Percentiles rank a stretch among this genome's conserved stretches.
Conservation (phyloP, 768 basidiomycete species). For the Boletus coccyginus region DNA sequence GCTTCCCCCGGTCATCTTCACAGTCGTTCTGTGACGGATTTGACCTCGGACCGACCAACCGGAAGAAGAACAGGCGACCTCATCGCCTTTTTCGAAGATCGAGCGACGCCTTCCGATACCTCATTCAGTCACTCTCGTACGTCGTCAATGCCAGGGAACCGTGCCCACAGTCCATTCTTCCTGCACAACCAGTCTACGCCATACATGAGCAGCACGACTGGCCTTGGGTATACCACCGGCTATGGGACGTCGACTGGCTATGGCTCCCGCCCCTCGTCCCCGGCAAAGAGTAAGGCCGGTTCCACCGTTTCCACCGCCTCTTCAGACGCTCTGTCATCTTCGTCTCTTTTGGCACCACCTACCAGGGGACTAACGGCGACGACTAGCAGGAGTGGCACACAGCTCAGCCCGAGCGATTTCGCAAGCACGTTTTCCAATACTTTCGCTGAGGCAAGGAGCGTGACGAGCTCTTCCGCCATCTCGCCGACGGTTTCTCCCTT, state of each 20-base stretch:
- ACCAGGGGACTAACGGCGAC: constrained; percentile 32
- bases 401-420: constrained; percentile 36
- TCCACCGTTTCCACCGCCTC: constrained; percentile 29
- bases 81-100: constrained; percentile 71
- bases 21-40: constrained; percentile 58
- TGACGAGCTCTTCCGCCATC: constrained; percentile 25
- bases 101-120: constrained; percentile 38
- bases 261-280: constrained; percentile 47
- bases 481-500: constrained; percentile 50
- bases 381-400: constrained; percentile 27
- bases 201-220: constrained; percentile 34
- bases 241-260: constrained; percentile 30
- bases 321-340: constrained; percentile 29
- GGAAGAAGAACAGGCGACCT: constrained; percentile 64
- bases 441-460: constrained; percentile 36
- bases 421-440: constrained; percentile 38
- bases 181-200: constrained; percentile 40
- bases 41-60: constrained; percentile 43
- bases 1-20: constrained; percentile 43
- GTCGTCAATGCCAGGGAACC: constrained; percentile 47
- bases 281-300: constrained; percentile 41
- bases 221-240: constrained; percentile 35
- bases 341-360: constrained; percentile 50
- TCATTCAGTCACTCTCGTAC: constrained; percentile 50
- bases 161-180: constrained; percentile 28